Conservation (phyloP, 2,329 filamentous ascomycete species). For the Coleophoma cylindrospora region DNA sequence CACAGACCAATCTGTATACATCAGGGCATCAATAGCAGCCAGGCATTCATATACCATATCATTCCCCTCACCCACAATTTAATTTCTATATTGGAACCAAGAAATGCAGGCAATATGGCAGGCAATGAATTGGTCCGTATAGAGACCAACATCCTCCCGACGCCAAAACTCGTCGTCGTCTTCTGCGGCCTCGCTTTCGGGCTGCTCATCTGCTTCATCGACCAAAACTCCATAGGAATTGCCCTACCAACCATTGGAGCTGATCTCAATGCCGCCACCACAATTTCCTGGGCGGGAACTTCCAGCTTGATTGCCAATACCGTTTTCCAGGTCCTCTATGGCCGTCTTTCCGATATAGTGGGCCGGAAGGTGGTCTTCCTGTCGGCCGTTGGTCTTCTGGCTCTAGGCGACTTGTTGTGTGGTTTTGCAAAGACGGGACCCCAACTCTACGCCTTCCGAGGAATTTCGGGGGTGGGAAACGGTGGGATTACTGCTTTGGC, state of each 20-base stretch:
- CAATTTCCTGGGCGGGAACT: constrained; percentile 51
- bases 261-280: constrained; percentile 37
- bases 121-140: constrained; percentile 26
- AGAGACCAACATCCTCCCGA: constrained; percentile 52
- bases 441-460: constrained; percentile 58
- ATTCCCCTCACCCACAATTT: no score
- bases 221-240: constrained; percentile 30
- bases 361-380: constrained; percentile 55
- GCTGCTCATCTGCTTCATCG: constrained; percentile 45
- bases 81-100: not conserved
- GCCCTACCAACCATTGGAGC: constrained; percentile 46
- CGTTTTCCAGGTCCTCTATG: constrained; percentile 60
- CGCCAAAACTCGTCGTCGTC: constrained; percentile 41
- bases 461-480: constrained; percentile 53
- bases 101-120: constrained; percentile 7
- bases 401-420: constrained; percentile 53
- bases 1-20: no score
- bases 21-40: no score
- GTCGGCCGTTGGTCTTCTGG: constrained; percentile 44
- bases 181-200: constrained; percentile 46
- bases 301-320: constrained; percentile 51
- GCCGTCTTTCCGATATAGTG: constrained; percentile 55
- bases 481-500: constrained; percentile 54
- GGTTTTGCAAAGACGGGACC: constrained; percentile 48
- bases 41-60: no score